phyloP scores from a whole-genome alignment of 2,329 filamentous ascomycete species.

The Fusarium dlaminii region DNA sequence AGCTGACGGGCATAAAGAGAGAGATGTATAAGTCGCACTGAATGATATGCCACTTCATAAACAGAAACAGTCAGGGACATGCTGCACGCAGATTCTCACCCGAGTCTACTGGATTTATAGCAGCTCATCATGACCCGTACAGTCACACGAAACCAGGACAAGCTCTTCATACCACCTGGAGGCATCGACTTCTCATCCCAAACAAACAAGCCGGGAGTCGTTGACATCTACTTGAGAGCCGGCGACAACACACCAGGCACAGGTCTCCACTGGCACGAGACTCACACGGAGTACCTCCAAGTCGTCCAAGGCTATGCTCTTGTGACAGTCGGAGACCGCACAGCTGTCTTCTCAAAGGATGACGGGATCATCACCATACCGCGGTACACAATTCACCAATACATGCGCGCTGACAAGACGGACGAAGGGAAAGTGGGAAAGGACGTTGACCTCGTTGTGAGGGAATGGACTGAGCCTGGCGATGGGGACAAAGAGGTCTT shows the following conservation, averaged over 20 bases:
- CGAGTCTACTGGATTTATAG: not conserved
- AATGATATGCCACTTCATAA: rapidly evolving
- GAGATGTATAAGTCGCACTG: rapidly evolving
- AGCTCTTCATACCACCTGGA: slow-evolving; percentile 10
- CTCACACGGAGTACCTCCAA: slow-evolving; percentile 30
- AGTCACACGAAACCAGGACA: slow-evolving; percentile 10
- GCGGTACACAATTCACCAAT: slow-evolving; percentile 30
- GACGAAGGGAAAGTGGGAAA: slow-evolving; percentile 16
- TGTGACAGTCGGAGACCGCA: slow-evolving; percentile 31
- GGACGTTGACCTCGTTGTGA: slow-evolving; percentile 23
- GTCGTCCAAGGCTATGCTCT: slow-evolving; percentile 33
- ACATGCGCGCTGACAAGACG: slow-evolving; percentile 28
- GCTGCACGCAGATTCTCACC: not conserved
- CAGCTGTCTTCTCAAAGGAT: slow-evolving; percentile 24
- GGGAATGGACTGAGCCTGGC: slow-evolving; percentile 38
- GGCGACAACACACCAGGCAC: slow-evolving; percentile 14
- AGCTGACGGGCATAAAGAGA: not conserved
- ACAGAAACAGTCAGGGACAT: too few relatives aligned
- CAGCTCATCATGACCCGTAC: slow-evolving; percentile 3
- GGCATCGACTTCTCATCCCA: slow-evolving; percentile 12
- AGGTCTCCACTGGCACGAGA: slow-evolving; percentile 34
- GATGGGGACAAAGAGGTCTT: slow-evolving; percentile 37
- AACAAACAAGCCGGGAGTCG: not conserved
- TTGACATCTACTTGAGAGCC: slow-evolving; percentile 14
- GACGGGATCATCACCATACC: slow-evolving; percentile 36